A percentile compares a stretch with the other conserved stretches of the same genome.
Evolutionary conservation across 208 protist genomes (phyloP).

Genomic region (Crithidia expoeki): DNA sequence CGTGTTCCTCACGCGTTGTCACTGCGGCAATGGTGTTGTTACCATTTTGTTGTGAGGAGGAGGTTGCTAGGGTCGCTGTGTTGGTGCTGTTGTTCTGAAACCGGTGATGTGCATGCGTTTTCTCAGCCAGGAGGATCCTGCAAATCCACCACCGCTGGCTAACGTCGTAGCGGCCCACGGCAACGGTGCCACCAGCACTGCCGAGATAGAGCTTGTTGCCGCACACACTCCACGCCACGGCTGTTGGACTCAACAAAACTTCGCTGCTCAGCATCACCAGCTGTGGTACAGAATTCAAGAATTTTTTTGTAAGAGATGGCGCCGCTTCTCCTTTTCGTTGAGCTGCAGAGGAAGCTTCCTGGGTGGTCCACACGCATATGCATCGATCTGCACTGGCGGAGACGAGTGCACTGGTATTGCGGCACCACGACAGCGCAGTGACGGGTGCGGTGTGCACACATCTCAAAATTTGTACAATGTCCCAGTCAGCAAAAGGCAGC

Average conservation of each 20-base stretch:
- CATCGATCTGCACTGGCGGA: conserved; percentile 21
- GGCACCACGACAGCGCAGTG: conserved; percentile 25
- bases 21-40: background rate
- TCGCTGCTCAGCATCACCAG: conserved; percentile 45
- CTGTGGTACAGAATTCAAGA: conserved; percentile 25
- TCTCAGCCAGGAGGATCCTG: conserved; percentile 23
- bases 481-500: conserved; percentile 15
- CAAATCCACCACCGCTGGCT: conserved; percentile 68
- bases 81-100: background rate
- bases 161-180: conserved; percentile 59
- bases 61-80: background rate
- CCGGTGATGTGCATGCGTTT: background rate
- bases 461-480: conserved; percentile 7
- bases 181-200: conserved; percentile 51
- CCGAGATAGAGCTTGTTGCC: conserved; percentile 65
- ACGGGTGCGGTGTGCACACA: conserved; percentile 22
- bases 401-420: conserved; percentile 17
- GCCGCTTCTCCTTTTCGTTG: background rate
- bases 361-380: conserved; percentile 29
- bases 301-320: background rate
- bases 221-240: conserved; percentile 45
- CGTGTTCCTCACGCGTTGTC: too few relatives aligned
- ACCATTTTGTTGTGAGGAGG: background rate
- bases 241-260: conserved; percentile 42
- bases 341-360: too few relatives aligned